phyloP scores from a whole-genome alignment of 169 alveolate genomes.

The Eimeria necatrix region DNA sequence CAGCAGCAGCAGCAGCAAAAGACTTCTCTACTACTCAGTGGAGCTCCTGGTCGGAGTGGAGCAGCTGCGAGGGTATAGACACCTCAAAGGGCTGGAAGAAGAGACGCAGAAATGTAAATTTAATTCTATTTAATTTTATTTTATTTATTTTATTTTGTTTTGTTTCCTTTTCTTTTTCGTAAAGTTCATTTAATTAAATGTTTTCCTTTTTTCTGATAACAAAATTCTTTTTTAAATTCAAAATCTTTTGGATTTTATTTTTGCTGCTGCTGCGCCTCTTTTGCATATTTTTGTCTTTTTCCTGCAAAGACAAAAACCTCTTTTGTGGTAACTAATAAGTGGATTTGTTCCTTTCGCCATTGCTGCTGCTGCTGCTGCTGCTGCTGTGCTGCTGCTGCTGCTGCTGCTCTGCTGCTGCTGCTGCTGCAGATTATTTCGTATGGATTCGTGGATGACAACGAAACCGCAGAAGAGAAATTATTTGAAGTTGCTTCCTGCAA shows the following conservation, averaged over 20 bases:
- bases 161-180: not conserved
- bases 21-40: conserved; percentile 15
- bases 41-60: conserved; percentile 49
- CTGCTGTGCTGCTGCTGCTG: no score
- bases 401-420: no score
- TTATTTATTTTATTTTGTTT: not conserved
- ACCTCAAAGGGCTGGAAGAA: conserved; percentile 63
- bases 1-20: not conserved
- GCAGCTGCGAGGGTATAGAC: conserved; percentile 70
- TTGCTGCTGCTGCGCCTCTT: no score
- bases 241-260: no score
- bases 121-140: not conserved
- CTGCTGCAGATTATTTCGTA: not conserved
- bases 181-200: not conserved
- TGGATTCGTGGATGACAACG: not conserved
- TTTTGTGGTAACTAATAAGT: no score
- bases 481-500: not conserved
- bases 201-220: not conserved
- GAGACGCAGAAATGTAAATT: conserved; percentile 27
- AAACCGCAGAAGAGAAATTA: not conserved
- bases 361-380: no score
- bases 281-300: not conserved
- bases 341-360: no score
- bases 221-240: no score
- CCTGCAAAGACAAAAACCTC: no score